phyloP scores from a whole-genome alignment of 352 stramenopile genomes.

The Thalassiosira ordinaria region DNA sequence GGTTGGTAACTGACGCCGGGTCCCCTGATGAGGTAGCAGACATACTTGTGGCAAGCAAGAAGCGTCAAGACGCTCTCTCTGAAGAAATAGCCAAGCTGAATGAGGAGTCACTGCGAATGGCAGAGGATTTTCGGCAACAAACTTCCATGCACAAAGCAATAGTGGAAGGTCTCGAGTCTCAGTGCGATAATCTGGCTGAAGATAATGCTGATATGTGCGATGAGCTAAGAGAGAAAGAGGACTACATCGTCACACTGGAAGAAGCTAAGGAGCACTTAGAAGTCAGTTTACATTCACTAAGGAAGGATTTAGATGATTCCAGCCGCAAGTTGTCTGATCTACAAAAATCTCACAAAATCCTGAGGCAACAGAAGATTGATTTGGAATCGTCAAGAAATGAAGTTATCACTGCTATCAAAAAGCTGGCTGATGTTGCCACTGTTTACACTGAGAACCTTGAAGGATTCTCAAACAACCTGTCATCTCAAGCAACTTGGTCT shows the following conservation, averaged over 20 bases:
- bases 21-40: constrained; percentile 8
- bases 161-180: constrained; percentile 48
- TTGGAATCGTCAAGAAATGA: constrained; percentile 34
- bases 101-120: constrained; percentile 41
- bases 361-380: constrained; percentile 48
- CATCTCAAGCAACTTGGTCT: constrained; percentile 38
- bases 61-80: constrained; percentile 33
- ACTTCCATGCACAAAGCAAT: constrained; percentile 57
- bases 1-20: background rate
- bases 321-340: constrained; percentile 34
- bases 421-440: constrained; percentile 31
- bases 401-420: constrained; percentile 33
- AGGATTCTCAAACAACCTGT: constrained; percentile 30
- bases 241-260: constrained; percentile 51
- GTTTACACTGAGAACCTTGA: constrained; percentile 37
- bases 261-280: constrained; percentile 42
- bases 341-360: constrained; percentile 29
- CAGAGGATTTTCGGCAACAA: constrained; percentile 47
- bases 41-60: constrained; percentile 19
- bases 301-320: constrained; percentile 45
- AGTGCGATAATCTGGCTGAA: constrained; percentile 46
- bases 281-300: constrained; percentile 22
- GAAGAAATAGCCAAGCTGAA: constrained; percentile 45
- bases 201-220: constrained; percentile 41
- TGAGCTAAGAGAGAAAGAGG: constrained; percentile 31